These are phyloP conservation scores for Rhizopus arrhizus DNA, from an alignment of 371 early-diverging fungal species.

Conservation along the genomic window DNA sequence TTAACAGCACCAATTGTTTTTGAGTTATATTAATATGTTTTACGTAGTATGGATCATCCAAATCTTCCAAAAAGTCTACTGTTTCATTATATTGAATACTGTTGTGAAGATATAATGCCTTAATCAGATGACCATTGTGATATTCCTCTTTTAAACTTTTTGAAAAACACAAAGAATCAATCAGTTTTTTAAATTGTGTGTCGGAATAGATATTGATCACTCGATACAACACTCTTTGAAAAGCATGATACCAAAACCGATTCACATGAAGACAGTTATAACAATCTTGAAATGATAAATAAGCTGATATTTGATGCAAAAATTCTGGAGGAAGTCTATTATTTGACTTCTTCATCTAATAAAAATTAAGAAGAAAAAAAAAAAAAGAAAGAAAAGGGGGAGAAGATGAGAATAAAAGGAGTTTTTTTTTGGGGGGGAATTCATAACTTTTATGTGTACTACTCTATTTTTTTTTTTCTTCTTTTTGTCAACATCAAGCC, in stretches of 20 bases:
- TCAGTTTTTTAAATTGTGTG: slow-evolving; percentile 7
- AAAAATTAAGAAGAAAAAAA: neutral
- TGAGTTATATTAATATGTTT: slow-evolving; percentile 7
- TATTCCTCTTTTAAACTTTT: neutral
- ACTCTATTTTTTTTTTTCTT: no score
- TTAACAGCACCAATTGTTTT: slow-evolving; percentile 10
- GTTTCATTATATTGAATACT: neutral
- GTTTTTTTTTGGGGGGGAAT: neutral
- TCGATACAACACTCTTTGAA: slow-evolving; percentile 15
- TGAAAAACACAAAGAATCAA: slow-evolving; percentile 1
- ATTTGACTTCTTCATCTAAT: neutral
- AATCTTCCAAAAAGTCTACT: slow-evolving; percentile 1
- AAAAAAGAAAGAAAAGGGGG: neutral
- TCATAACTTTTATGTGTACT: neutral
- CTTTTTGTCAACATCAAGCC: no score
- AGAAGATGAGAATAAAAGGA: neutral
- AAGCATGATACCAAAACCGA: slow-evolving; percentile 16
- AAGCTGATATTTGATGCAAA: slow-evolving; percentile 10
- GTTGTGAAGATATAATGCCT: slow-evolving; percentile 6
- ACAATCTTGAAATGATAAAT: slow-evolving; percentile 12
- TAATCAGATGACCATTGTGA: slow-evolving; percentile 4
- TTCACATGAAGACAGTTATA: slow-evolving; percentile 11
- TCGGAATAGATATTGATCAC: slow-evolving; percentile 10
- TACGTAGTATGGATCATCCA: neutral
- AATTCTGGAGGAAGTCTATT: slow-evolving; percentile 19